These are phyloP conservation scores for Trypanosoma boissoni DNA, from an alignment of 208 protist species.

Conservation along the genomic window DNA sequence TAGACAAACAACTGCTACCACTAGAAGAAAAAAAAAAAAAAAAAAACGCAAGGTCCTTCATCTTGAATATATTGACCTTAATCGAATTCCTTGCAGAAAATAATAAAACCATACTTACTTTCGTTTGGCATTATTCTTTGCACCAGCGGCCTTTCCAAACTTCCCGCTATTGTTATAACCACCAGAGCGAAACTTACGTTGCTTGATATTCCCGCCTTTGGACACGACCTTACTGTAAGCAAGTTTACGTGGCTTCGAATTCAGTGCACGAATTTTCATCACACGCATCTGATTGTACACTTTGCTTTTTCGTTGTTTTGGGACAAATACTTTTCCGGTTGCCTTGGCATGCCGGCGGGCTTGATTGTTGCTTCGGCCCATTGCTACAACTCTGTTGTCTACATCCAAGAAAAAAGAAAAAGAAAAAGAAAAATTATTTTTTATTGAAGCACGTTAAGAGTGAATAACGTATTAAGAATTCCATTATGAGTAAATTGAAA, in stretches of 20 bases:
- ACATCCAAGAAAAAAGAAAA: slow-evolving; percentile 2
- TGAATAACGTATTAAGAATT: background rate
- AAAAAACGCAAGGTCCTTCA: no score
- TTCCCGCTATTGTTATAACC: slow-evolving; percentile 80
- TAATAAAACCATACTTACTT: slow-evolving; percentile 9
- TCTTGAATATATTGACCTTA: background rate
- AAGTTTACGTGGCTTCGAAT: slow-evolving; percentile 64
- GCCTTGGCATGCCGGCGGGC: slow-evolving; percentile 61
- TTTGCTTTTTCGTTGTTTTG: slow-evolving; percentile 83
- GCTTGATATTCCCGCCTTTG: slow-evolving; percentile 52
- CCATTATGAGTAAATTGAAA: slow-evolving; percentile 1
- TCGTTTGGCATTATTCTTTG: slow-evolving; percentile 52
- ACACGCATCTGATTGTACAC: slow-evolving; percentile 56
- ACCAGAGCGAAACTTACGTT: slow-evolving; percentile 71
- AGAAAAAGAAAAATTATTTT: slow-evolving; percentile 8
- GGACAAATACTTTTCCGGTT: slow-evolving; percentile 56
- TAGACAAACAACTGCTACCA: no score
- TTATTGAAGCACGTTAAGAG: background rate
- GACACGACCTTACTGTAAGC: slow-evolving; percentile 67
- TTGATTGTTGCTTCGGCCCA: slow-evolving; percentile 89
- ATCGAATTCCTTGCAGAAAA: background rate
- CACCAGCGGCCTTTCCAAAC: slow-evolving; percentile 67
- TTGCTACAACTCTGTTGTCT: slow-evolving; percentile 11
- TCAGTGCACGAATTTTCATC: slow-evolving; percentile 43
- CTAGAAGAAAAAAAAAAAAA: no score